Conservation (phyloP, 257 asterid species). For the Striga asiatica region DNA sequence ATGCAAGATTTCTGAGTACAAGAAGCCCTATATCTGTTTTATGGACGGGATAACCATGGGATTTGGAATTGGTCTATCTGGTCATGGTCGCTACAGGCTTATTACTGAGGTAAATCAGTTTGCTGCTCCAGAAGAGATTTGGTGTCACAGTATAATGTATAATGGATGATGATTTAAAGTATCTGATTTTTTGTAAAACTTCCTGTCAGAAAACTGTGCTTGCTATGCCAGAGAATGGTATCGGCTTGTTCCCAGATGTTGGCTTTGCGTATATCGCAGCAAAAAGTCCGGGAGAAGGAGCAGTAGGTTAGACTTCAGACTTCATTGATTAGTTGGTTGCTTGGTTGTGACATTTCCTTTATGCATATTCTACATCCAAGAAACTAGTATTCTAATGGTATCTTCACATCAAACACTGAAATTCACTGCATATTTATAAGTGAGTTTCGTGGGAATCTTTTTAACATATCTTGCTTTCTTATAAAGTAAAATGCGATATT, state of each 20-base stretch:
- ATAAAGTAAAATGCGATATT: background rate
- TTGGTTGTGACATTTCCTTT: background rate
- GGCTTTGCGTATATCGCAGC: slow-evolving; percentile 95
- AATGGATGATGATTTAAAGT: background rate
- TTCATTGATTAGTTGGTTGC: slow-evolving; percentile 11
- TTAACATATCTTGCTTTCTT: background rate
- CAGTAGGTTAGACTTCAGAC: slow-evolving; percentile 63
- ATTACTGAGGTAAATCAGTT: slow-evolving; percentile 62
- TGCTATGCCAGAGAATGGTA: slow-evolving; percentile 98
- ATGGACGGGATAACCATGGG: slow-evolving; percentile 99
- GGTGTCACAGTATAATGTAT: background rate
- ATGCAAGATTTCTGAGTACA: slow-evolving; percentile 79
- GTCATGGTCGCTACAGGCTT: slow-evolving; percentile 86
- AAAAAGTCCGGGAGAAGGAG: slow-evolving; percentile 93
- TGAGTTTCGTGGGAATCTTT: background rate
- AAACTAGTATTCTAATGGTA: background rate
- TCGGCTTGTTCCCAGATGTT: slow-evolving; percentile 94
- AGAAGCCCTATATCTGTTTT: slow-evolving; percentile 84
- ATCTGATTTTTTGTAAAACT: slow-evolving; percentile 13
- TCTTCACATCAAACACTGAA: background rate
- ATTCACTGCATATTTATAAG: background rate
- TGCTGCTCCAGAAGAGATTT: slow-evolving; percentile 10
- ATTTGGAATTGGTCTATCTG: slow-evolving; percentile 89
- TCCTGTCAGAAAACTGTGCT: slow-evolving; percentile 75
- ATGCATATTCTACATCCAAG: background rate